A percentile compares a stretch with the other conserved stretches of the same genome.
phyloP scores from a whole-genome alignment of 1,284 basidiomycete genomes.

The Crucibulum cyathiforme region DNA sequence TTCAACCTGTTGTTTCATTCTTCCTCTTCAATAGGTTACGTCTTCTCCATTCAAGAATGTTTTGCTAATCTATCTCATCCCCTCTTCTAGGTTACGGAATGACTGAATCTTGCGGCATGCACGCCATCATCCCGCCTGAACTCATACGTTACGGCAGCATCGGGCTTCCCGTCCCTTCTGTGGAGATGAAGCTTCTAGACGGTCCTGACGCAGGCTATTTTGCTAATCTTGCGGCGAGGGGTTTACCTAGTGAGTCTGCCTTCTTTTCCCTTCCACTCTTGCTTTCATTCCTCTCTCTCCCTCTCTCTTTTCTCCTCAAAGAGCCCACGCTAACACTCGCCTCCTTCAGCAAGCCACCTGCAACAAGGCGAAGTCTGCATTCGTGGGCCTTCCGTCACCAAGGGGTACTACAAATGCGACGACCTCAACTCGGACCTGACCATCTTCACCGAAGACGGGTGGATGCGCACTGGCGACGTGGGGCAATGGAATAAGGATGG shows the following conservation, averaged over 20 bases:
- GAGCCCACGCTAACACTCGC: too few species aligned
- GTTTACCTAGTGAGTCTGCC: too few species aligned
- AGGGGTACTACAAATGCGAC: slow-evolving; percentile 51
- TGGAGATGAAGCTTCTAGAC: slow-evolving; percentile 89
- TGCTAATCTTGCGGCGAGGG: slow-evolving; percentile 23
- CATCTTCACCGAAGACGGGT: slow-evolving; percentile 86
- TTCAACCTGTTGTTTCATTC: not conserved
- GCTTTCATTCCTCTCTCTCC: not conserved
- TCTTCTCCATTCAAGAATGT: not conserved
- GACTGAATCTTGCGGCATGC: slow-evolving; percentile 93
- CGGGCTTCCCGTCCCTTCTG: slow-evolving; percentile 84
- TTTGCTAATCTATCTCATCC: not conserved
- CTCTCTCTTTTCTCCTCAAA: too few species aligned
- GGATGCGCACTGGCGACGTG: slow-evolving; percentile 89
- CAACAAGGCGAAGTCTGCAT: slow-evolving; percentile 84
- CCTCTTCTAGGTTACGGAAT: slow-evolving; percentile 80
- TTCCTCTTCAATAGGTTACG: not conserved
- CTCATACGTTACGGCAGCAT: slow-evolving; percentile 78
- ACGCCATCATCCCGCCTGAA: slow-evolving; percentile 81
- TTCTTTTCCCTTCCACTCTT: too few species aligned
- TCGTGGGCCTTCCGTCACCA: slow-evolving; percentile 71
- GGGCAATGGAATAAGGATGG: slow-evolving; percentile 90
- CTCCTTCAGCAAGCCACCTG: slow-evolving; percentile 58
- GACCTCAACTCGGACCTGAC: slow-evolving; percentile 85
- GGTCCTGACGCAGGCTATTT: slow-evolving; percentile 84